A percentile compares a stretch with the other conserved stretches of the same genome.
These are phyloP conservation scores for Coemansia sp. DNA, from an alignment of 192 early-diverging fungal genomes.

Conservation along the genomic window DNA sequence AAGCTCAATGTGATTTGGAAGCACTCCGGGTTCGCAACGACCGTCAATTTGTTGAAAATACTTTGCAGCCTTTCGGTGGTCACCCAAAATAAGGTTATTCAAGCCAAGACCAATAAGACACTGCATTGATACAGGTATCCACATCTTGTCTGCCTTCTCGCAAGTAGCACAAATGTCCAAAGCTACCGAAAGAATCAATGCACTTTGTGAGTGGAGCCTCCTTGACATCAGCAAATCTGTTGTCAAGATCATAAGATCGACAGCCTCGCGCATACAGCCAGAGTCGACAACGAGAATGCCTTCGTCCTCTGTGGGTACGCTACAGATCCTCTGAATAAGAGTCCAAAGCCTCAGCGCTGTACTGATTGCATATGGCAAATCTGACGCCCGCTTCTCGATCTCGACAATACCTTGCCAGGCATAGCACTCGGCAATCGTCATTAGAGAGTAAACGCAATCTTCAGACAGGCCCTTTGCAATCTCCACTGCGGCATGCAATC, in stretches of 20 bases:
- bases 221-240: conserved; percentile 39
- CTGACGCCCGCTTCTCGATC: conserved; percentile 12
- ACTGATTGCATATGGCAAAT: not conserved
- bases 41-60: conserved; percentile 17
- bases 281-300: not conserved
- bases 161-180: conserved; percentile 11
- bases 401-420: conserved; percentile 33
- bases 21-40: conserved; percentile 34
- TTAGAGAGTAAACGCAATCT: conserved; percentile 14
- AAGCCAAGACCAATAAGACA: conserved; percentile 36
- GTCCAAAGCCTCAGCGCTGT: conserved; percentile 20
- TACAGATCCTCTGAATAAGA: conserved; percentile 6
- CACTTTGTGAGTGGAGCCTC: conserved; percentile 21
- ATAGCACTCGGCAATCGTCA: conserved; percentile 30
- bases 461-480: conserved; percentile 7
- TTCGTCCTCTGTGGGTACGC: not conserved
- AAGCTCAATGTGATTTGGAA: conserved; percentile 35
- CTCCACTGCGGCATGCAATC: conserved; percentile 28
- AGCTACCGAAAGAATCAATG: conserved; percentile 6
- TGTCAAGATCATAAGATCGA: conserved; percentile 14
- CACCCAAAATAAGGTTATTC: conserved; percentile 19
- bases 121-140: conserved; percentile 25
- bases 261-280: conserved; percentile 25
- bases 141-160: conserved; percentile 20
- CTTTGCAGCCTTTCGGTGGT: conserved; percentile 7